Evolutionary conservation across 257 asterid genomes (phyloP), one percentile per base, ranked within the genome.

Genomic region (Dorcoceras hygrometricum): DNA sequence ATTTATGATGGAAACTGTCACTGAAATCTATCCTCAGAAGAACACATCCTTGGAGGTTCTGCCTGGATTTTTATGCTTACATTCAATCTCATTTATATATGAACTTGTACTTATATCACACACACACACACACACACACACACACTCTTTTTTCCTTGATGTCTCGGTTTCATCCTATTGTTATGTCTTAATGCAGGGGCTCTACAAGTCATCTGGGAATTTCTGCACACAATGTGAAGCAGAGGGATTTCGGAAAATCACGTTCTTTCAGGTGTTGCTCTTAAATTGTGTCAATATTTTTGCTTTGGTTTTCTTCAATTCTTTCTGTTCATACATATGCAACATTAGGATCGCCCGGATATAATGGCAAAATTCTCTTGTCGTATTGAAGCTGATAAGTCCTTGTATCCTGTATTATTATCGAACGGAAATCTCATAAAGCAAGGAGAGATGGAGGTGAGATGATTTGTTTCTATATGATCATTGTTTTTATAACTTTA

Each of bases 141-240:
- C 68, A 67, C 6, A n/a, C 16, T 34, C 51, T 67, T 14, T 4
- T 59, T 65, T 25, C 50, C 46, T 65, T 46, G 50, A 55, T 54
- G 56, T 74, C 50, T 64, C 39, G 32, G 46, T 54, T 62, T 57
- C 59, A 43, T 24, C 58, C 59, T 71, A 57, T 66, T 61, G 36
- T 77, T 63, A 27, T 56, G 55, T 32, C 67, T 76, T 70, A 67
- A 71, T 75, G 59, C 80, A 91, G 99, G 99, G 99, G 66, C 97
- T 93, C 69, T 93, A 88, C 78, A 88, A 83, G 84, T 75, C 99
- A 73, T 86, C 99, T 14, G 88, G 90, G 67, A 93, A 93, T 78
- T 93, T 90, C 81, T 93, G 97, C 81, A 94, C 99, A 23, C 95
- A 90, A 78, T 94, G 99, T 79, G 99, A 94, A 77, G 95, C 97